A percentile compares a stretch with the other conserved stretches of the same genome.
Conservation (phyloP, 1,139 yeast genomes). For the Saccharomyces uvarum region DNA sequence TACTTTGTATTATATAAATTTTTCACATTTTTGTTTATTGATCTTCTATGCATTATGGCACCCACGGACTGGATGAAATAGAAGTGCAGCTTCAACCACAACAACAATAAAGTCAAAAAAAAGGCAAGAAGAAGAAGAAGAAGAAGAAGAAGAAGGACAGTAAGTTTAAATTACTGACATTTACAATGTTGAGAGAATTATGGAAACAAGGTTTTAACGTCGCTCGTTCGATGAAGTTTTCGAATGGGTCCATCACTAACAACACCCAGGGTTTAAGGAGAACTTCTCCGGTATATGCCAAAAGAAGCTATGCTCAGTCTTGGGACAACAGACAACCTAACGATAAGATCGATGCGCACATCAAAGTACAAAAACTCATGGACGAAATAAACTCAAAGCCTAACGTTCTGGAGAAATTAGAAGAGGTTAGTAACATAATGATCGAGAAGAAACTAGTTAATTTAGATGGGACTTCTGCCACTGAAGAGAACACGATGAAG, state of each 20-base stretch:
- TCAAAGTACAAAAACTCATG: constrained; percentile 21
- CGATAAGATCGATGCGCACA: constrained; percentile 19
- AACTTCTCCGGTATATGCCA: background rate
- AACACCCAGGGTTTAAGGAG: background rate
- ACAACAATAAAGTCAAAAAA: too few species aligned
- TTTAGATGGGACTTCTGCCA: constrained; percentile 15
- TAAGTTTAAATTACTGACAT: background rate
- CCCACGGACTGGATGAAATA: background rate
- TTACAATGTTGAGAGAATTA: background rate
- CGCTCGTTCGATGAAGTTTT: background rate
- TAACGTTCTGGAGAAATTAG: constrained; percentile 17
- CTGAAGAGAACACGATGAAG: constrained; percentile 5
- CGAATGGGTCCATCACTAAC: background rate
- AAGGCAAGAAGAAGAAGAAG: background rate
- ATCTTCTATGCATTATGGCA: background rate
- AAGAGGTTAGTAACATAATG: constrained; percentile 18
- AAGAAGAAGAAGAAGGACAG: background rate
- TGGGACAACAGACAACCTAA: constrained; percentile 21
- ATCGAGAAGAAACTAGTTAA: constrained; percentile 18
- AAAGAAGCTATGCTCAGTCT: constrained; percentile 21
- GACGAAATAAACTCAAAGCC: constrained; percentile 23
- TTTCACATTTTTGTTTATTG: background rate
- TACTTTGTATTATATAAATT: background rate
- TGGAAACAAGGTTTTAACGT: background rate
- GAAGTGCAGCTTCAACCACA: background rate